Evolutionary conservation across 345 rosid species (phyloP), one percentile per base, ranked within the genome.

Genomic region (Anastatica hierochuntica): DNA sequence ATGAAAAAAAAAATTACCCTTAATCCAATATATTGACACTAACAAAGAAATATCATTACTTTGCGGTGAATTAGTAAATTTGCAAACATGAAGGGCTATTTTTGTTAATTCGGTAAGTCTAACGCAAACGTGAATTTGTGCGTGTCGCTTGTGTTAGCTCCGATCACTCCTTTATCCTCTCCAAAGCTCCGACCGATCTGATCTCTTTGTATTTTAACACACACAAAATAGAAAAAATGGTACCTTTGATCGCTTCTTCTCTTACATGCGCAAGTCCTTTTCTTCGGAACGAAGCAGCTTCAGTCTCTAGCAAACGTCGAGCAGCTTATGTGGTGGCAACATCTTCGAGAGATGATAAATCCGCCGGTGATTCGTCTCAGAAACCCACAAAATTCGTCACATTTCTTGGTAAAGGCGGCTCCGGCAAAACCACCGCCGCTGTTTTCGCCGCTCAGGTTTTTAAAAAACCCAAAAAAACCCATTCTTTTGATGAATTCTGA

Each of bases 371-470:
- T 4, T 57, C 56, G 42, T 53, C 70, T 47, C 44, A 31, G 26
- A 60, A 64, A 53, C 55, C 77, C 11, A 66, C 89, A 6, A 74
- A 72, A 67, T 56, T 87, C 68, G 71, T 90, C 49, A 80, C 92
- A 15, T 87, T 87, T 58, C 52, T 87, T 35, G 98, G 96, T 13
- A 87, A 87, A 80, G 96, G 95, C 59, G 96, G 95, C 13, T 80
- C 92, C 56, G 95, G 95, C 55, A 87, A 87, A 84, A 87, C 96
- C 58, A 86, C 83, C 47, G 68, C 95, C 29, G 72, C 96, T 36
- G 64, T 84, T 46, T 79, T 87, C 54, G 95, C 98, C 14, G 92
- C 95, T 58, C 96, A 82, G 92, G 95, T 86, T 29, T 6, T 6
- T 24, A 7, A 6, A 0, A 9, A 1, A 15, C n/a, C n/a, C n/a